Evolutionary conservation across 805 yeast genomes (phyloP).

Genomic region (Vanderwaltozyma yarrowii): DNA sequence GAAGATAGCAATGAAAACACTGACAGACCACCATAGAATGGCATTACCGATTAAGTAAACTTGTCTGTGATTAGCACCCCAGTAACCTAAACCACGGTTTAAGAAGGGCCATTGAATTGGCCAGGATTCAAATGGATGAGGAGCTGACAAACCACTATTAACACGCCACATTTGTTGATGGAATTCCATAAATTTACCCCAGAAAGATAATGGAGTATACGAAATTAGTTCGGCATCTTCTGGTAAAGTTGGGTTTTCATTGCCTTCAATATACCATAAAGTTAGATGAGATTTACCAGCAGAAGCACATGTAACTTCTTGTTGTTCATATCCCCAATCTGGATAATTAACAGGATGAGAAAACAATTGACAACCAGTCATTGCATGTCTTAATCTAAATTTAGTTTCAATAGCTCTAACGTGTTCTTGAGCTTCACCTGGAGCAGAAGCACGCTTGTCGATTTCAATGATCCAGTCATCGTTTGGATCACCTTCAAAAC

Average conservation of each 20-base stretch:
- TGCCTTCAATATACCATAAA: slow-evolving; percentile 68
- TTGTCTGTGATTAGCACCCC: slow-evolving; percentile 45
- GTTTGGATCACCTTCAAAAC: slow-evolving; percentile 73
- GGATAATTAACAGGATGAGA: slow-evolving; percentile 71
- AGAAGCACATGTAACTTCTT: slow-evolving; percentile 72
- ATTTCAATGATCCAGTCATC: slow-evolving; percentile 76
- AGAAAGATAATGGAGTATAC: slow-evolving; percentile 45
- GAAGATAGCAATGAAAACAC: slow-evolving; percentile 44
- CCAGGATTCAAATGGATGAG: slow-evolving; percentile 61
- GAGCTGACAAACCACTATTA: slow-evolving; percentile 56
- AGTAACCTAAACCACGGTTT: slow-evolving; percentile 71
- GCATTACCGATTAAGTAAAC: slow-evolving; percentile 72
- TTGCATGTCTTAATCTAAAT: slow-evolving; percentile 67
- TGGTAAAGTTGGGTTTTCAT: slow-evolving; percentile 40
- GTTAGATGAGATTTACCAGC: slow-evolving; percentile 53
- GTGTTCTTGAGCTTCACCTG: slow-evolving; percentile 42
- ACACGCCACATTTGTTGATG: slow-evolving; percentile 71
- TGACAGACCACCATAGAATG: slow-evolving; percentile 65
- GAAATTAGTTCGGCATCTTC: slow-evolving; percentile 38
- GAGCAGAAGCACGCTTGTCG: slow-evolving; percentile 41
- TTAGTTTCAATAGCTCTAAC: slow-evolving; percentile 60
- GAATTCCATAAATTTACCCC: slow-evolving; percentile 51
- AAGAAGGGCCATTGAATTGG: slow-evolving; percentile 72
- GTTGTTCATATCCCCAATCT: slow-evolving; percentile 76
- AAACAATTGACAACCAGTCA: slow-evolving; percentile 68